Evolutionary conservation across 768 basidiomycete species (phyloP).

Genomic region (Pleurotus ostreatus): DNA sequence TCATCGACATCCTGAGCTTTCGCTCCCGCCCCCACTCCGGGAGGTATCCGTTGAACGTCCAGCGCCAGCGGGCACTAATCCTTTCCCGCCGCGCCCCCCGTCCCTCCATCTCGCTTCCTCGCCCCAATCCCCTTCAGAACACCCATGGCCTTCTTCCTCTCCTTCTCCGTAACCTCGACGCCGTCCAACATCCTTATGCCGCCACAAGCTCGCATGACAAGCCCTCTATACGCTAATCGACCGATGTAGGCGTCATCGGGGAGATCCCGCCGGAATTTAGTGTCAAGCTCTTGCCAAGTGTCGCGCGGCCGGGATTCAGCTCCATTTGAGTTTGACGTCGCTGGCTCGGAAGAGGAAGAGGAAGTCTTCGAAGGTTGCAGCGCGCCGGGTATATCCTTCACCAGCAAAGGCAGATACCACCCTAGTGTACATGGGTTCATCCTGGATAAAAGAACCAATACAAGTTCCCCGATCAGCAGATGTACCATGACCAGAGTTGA

Average conservation of each 20-base stretch:
- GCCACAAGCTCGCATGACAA: conserved; percentile 75
- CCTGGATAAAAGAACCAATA: conserved; percentile 21
- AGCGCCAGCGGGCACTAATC: background rate
- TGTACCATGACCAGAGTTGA: no score
- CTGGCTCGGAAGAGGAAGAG: background rate
- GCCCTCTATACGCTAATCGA: conserved; percentile 84
- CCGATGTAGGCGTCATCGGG: conserved; percentile 87
- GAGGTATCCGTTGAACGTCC: no score
- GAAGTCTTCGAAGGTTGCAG: conserved; percentile 46
- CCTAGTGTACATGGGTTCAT: conserved; percentile 98
- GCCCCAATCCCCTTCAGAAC: conserved; percentile 56
- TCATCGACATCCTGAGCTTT: no score
- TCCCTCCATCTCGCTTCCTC: conserved; percentile 18
- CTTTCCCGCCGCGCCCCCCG: conserved; percentile 13
- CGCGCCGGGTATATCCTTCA: conserved; percentile 63
- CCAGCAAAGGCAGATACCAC: conserved; percentile 89
- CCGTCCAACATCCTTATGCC: conserved; percentile 79
- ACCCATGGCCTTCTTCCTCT: conserved; percentile 76
- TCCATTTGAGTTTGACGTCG: background rate
- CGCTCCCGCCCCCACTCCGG: no score
- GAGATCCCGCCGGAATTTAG: conserved; percentile 82
- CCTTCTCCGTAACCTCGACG: conserved; percentile 76
- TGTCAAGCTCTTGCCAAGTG: conserved; percentile 76
- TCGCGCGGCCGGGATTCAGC: conserved; percentile 15
- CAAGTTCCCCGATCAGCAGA: no score